Evolutionary conservation across 2,329 filamentous ascomycete genomes (phyloP), one percentile per base, ranked within the genome.

Genomic region (Neurospora sp.): DNA sequence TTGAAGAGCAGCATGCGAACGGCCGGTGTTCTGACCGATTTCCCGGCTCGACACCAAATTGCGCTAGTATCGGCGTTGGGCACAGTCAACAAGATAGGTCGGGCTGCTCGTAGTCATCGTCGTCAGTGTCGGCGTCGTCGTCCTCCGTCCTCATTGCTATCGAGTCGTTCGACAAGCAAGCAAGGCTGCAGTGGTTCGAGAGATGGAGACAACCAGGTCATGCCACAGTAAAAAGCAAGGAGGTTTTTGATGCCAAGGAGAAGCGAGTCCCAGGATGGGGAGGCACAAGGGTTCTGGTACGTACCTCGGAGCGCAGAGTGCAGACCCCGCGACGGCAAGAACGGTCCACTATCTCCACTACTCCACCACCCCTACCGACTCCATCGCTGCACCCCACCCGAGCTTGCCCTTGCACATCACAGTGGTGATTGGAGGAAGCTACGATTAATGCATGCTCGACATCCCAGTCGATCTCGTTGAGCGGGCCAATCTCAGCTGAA

Each of bases 401-500:
- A 69, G 19, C 38, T 69, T 33, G 52, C 52, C 23, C 52, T 62
- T 62, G 52, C 52, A 36, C 28, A 36, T 62, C 15, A 5, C 52
- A 10, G 52, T 9, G 13, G 70, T 74, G 67, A 77, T 77, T 77
- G 76, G 76, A 69, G 74, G 73, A 73, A 75, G 75, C 75, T 73
- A 66, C 52, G 52, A 62, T 62, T 17, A 36, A 62, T 62, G 52
- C 28, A 28, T 77, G 76, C 67, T 23, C 19, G 5, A 72, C 69
- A 73, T 76, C 74, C 73, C 78, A 78, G 75, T 74, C 75, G 74
- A 78, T 78, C 75, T 76, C 68, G 68, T 67, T 72, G 70, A 67
- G 74, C 71, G 74, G 79, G 77, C 81, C 81, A 82, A 82, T 82
- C 81, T 79, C 76, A 77, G 78, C 78, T 76, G 76, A 74, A 72